phyloP scores from a whole-genome alignment of 2,329 filamentous ascomycete species.

The Sphaerulina musiva region DNA sequence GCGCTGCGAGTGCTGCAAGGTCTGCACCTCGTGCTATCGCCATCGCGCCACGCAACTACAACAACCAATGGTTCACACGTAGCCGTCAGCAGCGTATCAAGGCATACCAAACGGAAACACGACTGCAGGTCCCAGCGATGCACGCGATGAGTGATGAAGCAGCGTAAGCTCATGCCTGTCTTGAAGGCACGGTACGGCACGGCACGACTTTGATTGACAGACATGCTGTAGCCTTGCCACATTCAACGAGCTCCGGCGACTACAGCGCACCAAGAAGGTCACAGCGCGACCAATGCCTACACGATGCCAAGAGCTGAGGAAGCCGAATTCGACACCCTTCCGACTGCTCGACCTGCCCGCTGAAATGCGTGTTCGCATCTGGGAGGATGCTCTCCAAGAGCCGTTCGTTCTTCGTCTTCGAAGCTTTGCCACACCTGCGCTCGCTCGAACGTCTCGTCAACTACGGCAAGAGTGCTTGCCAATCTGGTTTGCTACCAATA shows the following conservation, averaged over 20 bases:
- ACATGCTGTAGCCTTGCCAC: not conserved
- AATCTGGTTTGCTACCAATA: constrained; percentile 20
- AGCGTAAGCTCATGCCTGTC: not conserved
- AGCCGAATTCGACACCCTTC: not conserved
- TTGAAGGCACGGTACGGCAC: too few relatives aligned
- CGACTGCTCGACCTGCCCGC: constrained; percentile 10
- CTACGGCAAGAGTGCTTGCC: constrained; percentile 19
- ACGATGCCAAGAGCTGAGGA: not conserved
- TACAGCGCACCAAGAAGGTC: not conserved
- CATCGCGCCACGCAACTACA: not conserved
- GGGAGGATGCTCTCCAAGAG: constrained; percentile 2
- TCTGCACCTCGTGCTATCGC: not conserved
- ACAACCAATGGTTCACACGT: not conserved
- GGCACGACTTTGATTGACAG: not conserved
- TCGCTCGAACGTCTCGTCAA: constrained; percentile 12
- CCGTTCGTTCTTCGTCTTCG: constrained; percentile 3
- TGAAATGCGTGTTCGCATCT: constrained; percentile 8
- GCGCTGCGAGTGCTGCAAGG: not conserved
- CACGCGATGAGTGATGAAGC: not conserved
- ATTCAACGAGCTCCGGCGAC: constrained; percentile 1
- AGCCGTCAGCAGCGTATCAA: not conserved
- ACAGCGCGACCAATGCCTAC: not conserved
- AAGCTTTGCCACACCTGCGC: constrained; percentile 1
- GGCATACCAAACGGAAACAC: not conserved
- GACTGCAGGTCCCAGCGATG: not conserved